Percentiles rank a stretch among this genome's conserved stretches.
phyloP scores from a whole-genome alignment of 164 flowering plant genomes.

The Liriodendron chinense region DNA sequence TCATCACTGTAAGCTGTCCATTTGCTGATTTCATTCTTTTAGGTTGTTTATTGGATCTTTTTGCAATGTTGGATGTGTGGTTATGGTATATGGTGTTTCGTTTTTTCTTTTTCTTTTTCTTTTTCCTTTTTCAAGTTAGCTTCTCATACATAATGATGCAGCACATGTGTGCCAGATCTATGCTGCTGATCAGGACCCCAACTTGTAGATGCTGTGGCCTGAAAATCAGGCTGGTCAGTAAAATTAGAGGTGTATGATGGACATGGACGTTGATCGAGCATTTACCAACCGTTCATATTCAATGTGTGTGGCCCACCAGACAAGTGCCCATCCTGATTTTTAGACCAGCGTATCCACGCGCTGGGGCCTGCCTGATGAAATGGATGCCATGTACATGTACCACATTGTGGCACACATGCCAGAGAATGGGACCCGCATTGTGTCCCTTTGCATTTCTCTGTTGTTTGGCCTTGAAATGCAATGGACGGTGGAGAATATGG shows the following conservation, averaged over 20 bases:
- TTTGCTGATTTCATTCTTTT: no score
- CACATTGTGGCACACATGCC: background rate
- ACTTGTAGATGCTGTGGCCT: background rate
- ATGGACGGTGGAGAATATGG: background rate
- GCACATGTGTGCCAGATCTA: background rate
- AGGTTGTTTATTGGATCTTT: no score
- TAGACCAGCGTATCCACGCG: background rate
- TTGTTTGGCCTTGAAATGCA: background rate
- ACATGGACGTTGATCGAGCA: no score
- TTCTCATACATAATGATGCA: background rate
- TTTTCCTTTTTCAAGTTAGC: background rate
- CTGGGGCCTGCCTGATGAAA: background rate
- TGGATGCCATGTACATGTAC: background rate
- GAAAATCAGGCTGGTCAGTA: background rate
- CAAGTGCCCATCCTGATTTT: background rate
- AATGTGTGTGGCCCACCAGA: no score
- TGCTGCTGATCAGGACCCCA: background rate
- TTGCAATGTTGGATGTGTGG: background rate
- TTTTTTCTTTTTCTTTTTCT: no score
- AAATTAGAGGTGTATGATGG: no score
- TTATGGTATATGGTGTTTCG: background rate
- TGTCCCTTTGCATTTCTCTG: background rate
- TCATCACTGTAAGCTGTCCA: constrained; percentile 75
- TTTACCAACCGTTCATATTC: no score
- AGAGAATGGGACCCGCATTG: background rate